phyloP scores from a whole-genome alignment of 805 yeast species.

The Peterozyma xylosa region DNA sequence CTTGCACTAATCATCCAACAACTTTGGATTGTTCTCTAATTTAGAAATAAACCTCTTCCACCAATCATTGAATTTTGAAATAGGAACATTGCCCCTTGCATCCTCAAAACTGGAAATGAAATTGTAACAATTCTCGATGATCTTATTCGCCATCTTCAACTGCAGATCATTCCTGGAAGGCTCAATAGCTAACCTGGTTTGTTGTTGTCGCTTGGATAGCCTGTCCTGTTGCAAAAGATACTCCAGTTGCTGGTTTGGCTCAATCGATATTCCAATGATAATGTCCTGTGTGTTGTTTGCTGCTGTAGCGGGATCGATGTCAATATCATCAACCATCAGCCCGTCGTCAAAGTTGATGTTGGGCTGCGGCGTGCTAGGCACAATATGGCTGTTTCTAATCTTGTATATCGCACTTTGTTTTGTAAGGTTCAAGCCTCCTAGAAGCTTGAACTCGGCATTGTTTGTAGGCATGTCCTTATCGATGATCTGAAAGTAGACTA shows the following conservation, averaged over 20 bases:
- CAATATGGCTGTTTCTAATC: conserved; percentile 28
- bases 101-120: conserved; percentile 85
- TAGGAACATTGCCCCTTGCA: conserved; percentile 70
- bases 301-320: conserved; percentile 43
- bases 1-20: conserved; percentile 42
- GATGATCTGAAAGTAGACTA: conserved; percentile 83
- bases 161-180: conserved; percentile 25
- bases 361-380: conserved; percentile 2
- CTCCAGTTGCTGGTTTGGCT: conserved; percentile 64
- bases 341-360: conserved; percentile 12
- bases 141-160: conserved; percentile 72
- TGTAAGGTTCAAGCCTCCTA: conserved; percentile 51
- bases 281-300: conserved; percentile 15
- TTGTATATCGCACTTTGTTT: conserved; percentile 93
- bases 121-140: conserved; percentile 89
- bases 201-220: conserved; percentile 10
- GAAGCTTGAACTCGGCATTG: conserved; percentile 47
- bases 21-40: conserved; percentile 74
- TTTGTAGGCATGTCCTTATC: conserved; percentile 29
- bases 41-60: conserved; percentile 84
- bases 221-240: conserved; percentile 31
- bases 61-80: conserved; percentile 88
- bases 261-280: conserved; percentile 84
- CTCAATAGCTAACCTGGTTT: conserved; percentile 22
- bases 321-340: conserved; percentile 45